phyloP scores from a whole-genome alignment of 331 rosid species.

The Stylosanthes scabra region DNA sequence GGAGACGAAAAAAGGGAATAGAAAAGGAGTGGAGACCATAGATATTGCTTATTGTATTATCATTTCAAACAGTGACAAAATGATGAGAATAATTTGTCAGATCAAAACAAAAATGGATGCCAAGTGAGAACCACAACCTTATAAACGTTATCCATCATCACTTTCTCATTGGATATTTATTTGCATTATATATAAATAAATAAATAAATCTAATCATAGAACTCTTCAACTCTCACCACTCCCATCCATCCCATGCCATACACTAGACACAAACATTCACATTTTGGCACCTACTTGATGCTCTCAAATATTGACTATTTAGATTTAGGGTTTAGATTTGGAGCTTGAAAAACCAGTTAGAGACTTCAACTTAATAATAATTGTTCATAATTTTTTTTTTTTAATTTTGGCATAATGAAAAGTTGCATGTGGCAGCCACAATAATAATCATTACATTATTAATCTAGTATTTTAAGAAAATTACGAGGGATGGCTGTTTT shows the following conservation, averaged over 20 bases:
- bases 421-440: too few species aligned
- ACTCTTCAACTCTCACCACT: background rate
- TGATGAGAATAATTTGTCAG: constrained; percentile 18
- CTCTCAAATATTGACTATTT: background rate
- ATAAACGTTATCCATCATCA: constrained; percentile 60
- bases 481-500: too few species aligned
- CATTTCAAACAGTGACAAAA: constrained; percentile 39
- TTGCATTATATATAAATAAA: constrained; percentile 1
- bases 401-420: too few species aligned
- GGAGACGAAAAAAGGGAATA: constrained; percentile 5
- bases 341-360: background rate
- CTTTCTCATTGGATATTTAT: background rate
- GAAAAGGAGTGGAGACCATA: constrained; percentile 34
- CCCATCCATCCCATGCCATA: background rate
- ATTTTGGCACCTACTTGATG: background rate
- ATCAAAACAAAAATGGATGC: constrained; percentile 19
- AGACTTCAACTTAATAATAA: too few species aligned
- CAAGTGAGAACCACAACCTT: constrained; percentile 53
- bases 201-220: constrained; percentile 5
- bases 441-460: too few species aligned
- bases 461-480: too few species aligned
- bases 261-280: constrained; percentile 12
- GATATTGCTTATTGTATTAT: constrained; percentile 27
- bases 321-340: too few species aligned
- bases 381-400: too few species aligned